phyloP scores from a whole-genome alignment of 2,329 filamentous ascomycete genomes.

The Peltaster fructicola region DNA sequence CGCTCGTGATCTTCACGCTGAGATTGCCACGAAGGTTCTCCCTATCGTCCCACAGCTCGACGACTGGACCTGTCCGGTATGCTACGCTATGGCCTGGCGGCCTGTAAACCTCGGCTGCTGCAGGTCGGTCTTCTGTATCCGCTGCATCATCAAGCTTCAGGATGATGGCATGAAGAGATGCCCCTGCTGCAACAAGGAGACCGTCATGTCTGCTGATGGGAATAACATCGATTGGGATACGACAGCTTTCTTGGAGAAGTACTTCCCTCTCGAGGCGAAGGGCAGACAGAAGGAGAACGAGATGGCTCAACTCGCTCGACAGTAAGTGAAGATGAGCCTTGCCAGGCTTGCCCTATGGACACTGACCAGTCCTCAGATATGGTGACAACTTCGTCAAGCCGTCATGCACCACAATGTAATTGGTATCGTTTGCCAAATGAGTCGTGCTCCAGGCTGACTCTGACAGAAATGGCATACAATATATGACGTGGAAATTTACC shows the following conservation, averaged over 20 bases:
- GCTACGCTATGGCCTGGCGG: constrained; percentile 61
- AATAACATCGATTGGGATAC: constrained; percentile 50
- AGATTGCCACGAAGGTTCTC: constrained; percentile 55
- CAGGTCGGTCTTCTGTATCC: constrained; percentile 64
- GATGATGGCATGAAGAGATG: constrained; percentile 49
- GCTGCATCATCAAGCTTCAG: constrained; percentile 68
- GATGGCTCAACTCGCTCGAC: constrained; percentile 47
- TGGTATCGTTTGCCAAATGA: no score
- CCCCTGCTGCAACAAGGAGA: constrained; percentile 57
- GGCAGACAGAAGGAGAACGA: constrained; percentile 49
- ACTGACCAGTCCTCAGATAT: no score
- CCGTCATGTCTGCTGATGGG: constrained; percentile 51
- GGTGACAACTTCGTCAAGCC: constrained; percentile 19
- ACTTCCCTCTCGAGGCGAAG: constrained; percentile 59
- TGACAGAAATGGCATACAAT: no score
- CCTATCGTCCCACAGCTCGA: constrained; percentile 63
- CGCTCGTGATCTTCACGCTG: constrained; percentile 57
- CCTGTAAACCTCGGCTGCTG: constrained; percentile 58
- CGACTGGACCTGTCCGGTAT: constrained; percentile 70
- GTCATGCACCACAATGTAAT: constrained; percentile 16
- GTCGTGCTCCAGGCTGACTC: no score
- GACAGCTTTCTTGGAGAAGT: constrained; percentile 51
- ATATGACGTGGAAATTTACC: no score
- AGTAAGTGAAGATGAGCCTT: no score
- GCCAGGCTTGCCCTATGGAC: no score